Conservation (phyloP, 2,329 filamentous ascomycete species). For the Fusarium sp. region DNA sequence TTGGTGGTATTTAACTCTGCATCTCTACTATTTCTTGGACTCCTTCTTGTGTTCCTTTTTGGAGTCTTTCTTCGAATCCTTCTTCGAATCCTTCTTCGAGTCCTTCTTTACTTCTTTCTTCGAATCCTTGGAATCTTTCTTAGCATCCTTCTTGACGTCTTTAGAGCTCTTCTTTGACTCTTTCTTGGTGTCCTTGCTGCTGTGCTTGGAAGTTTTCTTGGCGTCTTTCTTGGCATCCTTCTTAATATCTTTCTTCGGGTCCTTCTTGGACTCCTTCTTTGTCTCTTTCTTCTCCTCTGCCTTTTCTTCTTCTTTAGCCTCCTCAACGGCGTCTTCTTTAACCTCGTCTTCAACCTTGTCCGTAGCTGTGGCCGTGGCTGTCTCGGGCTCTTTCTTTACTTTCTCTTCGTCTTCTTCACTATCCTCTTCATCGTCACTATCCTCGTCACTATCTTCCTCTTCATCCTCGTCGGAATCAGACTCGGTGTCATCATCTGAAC, state of each 20-base stretch:
- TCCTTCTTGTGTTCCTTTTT: constrained; percentile 7
- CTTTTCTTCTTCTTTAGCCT: not conserved
- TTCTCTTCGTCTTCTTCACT: constrained; percentile 38
- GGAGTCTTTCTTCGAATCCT: not conserved
- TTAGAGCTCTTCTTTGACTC: constrained; percentile 8
- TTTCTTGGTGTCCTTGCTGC: constrained; percentile 6
- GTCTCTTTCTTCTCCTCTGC: not conserved
- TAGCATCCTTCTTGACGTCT: not conserved
- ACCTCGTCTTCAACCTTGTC: constrained; percentile 22
- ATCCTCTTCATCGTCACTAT: constrained; percentile 36
- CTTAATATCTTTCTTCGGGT: not conserved
- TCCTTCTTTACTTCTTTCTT: constrained; percentile 1
- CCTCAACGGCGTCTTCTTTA: constrained; percentile 11
- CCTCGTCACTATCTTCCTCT: constrained; percentile 28
- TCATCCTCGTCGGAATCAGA: constrained; percentile 31
- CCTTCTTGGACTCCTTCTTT: constrained; percentile 6
- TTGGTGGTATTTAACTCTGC: constrained; percentile 21
- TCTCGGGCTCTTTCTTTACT: constrained; percentile 26
- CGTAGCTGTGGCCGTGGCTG: constrained; percentile 8
- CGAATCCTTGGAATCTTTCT: not conserved
- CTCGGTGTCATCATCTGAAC: constrained; percentile 24
- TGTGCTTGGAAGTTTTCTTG: constrained; percentile 1
- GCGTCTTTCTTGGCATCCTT: not conserved
- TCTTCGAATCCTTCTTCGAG: not conserved
- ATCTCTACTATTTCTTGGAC: constrained; percentile 21